Evolutionary conservation across 805 yeast genomes (phyloP).

Genomic region (Candida palmyrensis): DNA sequence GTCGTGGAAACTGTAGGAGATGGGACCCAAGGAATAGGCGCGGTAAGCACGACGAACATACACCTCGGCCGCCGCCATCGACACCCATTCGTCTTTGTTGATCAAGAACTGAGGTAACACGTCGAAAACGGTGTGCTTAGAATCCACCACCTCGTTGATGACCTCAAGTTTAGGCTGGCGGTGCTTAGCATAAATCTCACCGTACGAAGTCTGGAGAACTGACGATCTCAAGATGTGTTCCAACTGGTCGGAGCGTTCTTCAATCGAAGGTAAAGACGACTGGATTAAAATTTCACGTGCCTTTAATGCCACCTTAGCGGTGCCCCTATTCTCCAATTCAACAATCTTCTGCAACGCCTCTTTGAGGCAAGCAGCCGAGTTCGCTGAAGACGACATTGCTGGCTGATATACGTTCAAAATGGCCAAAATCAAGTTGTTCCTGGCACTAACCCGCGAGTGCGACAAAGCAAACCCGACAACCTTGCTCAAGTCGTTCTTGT

Average conservation of each 20-base stretch:
- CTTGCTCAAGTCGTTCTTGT: slow-evolving; percentile 66
- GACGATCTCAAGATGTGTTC: slow-evolving; percentile 92
- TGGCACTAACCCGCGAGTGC: slow-evolving; percentile 89
- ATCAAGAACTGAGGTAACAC: slow-evolving; percentile 88
- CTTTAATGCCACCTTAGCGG: slow-evolving; percentile 90
- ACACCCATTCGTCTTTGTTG: slow-evolving; percentile 79
- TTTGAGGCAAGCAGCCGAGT: slow-evolving; percentile 63
- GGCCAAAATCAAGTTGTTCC: slow-evolving; percentile 84
- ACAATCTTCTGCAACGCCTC: slow-evolving; percentile 73
- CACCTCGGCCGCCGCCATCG: slow-evolving; percentile 95
- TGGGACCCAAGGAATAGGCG: slow-evolving; percentile 83
- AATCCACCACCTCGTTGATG: slow-evolving; percentile 89
- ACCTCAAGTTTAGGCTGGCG: slow-evolving; percentile 76
- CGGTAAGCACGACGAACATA: slow-evolving; percentile 95
- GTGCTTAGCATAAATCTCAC: slow-evolving; percentile 72
- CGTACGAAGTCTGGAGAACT: slow-evolving; percentile 85
- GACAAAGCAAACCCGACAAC: slow-evolving; percentile 76
- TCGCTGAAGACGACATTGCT: slow-evolving; percentile 64
- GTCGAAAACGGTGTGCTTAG: slow-evolving; percentile 93
- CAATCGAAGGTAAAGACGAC: slow-evolving; percentile 92
- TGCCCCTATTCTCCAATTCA: slow-evolving; percentile 81
- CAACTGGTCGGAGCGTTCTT: slow-evolving; percentile 94
- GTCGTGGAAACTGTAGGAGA: slow-evolving; percentile 52
- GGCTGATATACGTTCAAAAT: slow-evolving; percentile 81
- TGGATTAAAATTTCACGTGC: slow-evolving; percentile 96